Percentiles rank a stretch among this genome's conserved stretches.
Conservation (phyloP, 139 green algal species). For the Closterium sp. region DNA sequence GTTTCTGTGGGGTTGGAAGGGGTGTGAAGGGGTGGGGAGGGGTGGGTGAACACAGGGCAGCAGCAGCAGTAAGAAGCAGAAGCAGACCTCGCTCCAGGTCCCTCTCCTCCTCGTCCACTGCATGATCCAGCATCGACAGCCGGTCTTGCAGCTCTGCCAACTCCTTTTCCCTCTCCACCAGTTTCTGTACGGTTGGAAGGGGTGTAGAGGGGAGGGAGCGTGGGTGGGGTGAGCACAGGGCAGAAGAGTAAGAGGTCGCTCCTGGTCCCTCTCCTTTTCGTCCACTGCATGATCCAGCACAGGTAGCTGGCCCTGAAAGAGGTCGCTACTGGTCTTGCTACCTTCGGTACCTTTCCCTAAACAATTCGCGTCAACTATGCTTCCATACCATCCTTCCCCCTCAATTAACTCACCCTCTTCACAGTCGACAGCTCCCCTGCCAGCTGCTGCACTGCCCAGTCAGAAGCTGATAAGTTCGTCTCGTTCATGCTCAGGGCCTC, state of each 20-base stretch:
- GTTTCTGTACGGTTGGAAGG: not conserved
- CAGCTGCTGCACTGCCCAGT: not conserved
- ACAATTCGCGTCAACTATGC: too few relatives aligned
- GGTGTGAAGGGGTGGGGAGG: too few relatives aligned
- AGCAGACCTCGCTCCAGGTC: not conserved
- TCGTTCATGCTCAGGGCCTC: not conserved
- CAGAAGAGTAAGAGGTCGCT: too few relatives aligned
- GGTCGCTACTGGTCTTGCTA: too few relatives aligned
- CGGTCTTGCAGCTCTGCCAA: not conserved
- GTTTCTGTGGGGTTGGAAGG: not conserved
- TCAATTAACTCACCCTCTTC: not conserved
- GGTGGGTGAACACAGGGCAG: too few relatives aligned
- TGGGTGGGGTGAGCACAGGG: too few relatives aligned
- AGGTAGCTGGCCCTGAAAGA: too few relatives aligned
- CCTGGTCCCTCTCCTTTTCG: not conserved
- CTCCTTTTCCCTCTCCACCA: not conserved
- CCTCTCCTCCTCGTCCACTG: not conserved
- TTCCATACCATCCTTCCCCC: too few relatives aligned
- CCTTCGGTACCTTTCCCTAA: too few relatives aligned
- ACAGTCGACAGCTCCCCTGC: not conserved
- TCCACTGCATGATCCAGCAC: not conserved
- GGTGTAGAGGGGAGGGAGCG: too few relatives aligned
- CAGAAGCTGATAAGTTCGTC: not conserved
- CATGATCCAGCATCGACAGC: not conserved
- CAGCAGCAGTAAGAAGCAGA: too few relatives aligned